Base-by-base conservation (phyloP, 345 rosid species). In the Raphanus sativus region DNA sequence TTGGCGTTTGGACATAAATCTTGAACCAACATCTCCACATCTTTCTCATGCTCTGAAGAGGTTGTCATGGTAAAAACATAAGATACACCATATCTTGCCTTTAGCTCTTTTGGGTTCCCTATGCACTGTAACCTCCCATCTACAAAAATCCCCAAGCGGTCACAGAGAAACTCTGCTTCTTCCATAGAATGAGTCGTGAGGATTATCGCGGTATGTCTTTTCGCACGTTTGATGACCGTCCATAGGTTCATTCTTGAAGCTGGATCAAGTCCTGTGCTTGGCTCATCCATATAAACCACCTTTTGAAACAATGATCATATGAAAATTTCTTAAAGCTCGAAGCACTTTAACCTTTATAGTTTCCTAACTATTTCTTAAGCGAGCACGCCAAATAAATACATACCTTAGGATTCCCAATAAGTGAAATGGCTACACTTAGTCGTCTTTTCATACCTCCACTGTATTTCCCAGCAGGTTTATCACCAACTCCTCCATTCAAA, bases 391-490 rank as follows among this genome's bases (percentile, higher is more conserved):
- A 58, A 24, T 21, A 56, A 66, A 21, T 12, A 55, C 83, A 15
- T 78, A 89, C 98, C 82, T 87, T 92, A 62, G 97, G 98, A 83
- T 83, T 87, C 61, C 97, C 98, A 8, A 94, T 94, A 72, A 92
- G 86, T 66, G 98, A 94, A 75, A 94, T 91, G 62, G 97, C 96
- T 65, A 94, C 97, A 71, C 97, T 94, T 34, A 94, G 87, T 79
- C 98, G 85, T 82, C 98, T 87, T 85, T 94, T 94, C 97, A 94
- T 94, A 36, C 98, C 98, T 64, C 98, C 98, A 67, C 97, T 94
- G 74, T 91, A 94, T 82, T 91, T 94, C 0, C 92, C 90, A 34
- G 97, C 91, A 75, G 86, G 85, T 81, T 87, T 94, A 72, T 94
- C 93, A 15, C 90, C 93, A 79, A 92, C 91, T 17, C 93, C 98